Percentiles rank a stretch among this genome's conserved stretches.
phyloP scores from a whole-genome alignment of 2,329 filamentous ascomycete genomes.

The Coniochaeta prunicola region DNA sequence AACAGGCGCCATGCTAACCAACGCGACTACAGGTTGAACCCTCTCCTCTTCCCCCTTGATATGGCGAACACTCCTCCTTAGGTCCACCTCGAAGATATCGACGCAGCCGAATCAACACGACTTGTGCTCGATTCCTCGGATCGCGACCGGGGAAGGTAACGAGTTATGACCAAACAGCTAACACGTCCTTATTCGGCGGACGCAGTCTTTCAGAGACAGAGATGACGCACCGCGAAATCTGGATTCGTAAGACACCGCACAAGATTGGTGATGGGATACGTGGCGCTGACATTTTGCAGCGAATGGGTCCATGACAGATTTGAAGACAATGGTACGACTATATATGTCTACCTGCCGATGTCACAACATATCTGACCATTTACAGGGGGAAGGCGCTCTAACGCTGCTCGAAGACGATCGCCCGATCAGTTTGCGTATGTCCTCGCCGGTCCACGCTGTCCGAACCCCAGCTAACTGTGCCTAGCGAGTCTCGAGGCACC shows the following conservation, averaged over 20 bases:
- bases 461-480: constrained; percentile 7
- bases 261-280: background rate
- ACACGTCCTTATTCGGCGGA: constrained; percentile 31
- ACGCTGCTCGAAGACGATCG: constrained; percentile 18
- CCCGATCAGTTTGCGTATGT: constrained; percentile 24
- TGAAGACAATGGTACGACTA: constrained; percentile 67
- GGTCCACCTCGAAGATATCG: constrained; percentile 17
- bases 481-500: constrained; percentile 48
- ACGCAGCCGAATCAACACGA: constrained; percentile 17
- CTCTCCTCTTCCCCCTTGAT: constrained; percentile 24
- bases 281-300: constrained; percentile 34
- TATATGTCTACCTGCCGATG: background rate
- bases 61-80: constrained; percentile 17
- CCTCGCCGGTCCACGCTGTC: background rate
- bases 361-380: constrained; percentile 3
- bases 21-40: constrained; percentile 14
- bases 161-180: constrained; percentile 34
- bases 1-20: constrained; percentile 6
- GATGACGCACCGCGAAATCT: constrained; percentile 58
- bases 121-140: constrained; percentile 25
- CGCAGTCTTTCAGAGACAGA: constrained; percentile 54
- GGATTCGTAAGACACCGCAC: constrained; percentile 53
- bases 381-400: constrained; percentile 12
- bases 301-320: constrained; percentile 95
- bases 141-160: constrained; percentile 22